A percentile compares a stretch with the other conserved stretches of the same genome.
These are phyloP conservation scores for Heliocybe sulcata DNA, from an alignment of 1,284 basidiomycete genomes.

Conservation along the genomic window DNA sequence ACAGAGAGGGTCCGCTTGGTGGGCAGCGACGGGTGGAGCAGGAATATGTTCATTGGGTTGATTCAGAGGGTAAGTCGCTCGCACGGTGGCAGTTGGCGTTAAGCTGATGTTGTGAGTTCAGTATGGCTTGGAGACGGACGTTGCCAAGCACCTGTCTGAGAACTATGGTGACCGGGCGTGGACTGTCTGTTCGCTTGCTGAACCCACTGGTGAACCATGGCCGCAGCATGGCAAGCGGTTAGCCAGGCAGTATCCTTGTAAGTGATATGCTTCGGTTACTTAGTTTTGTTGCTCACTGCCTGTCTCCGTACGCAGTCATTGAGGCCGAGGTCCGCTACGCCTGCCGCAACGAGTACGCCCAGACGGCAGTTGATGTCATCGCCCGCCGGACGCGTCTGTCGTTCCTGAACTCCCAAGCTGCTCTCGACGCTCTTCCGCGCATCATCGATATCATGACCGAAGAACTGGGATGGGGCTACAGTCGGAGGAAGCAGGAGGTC, in stretches of 20 bases:
- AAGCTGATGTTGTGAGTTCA: slow-evolving; percentile 19
- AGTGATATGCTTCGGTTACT: slow-evolving; percentile 14
- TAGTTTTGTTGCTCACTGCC: slow-evolving; percentile 2
- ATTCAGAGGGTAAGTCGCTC: slow-evolving; percentile 68
- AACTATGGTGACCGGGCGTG: slow-evolving; percentile 96
- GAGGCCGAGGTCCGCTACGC: slow-evolving; percentile 95
- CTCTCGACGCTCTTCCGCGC: slow-evolving; percentile 78
- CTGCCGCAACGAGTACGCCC: slow-evolving; percentile 85
- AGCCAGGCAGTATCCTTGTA: slow-evolving; percentile 74
- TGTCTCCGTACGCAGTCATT: slow-evolving; percentile 50
- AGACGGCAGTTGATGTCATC: slow-evolving; percentile 87
- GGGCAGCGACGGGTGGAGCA: slow-evolving; percentile 92
- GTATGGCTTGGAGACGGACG: slow-evolving; percentile 88
- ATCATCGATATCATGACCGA: slow-evolving; percentile 90
- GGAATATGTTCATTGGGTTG: slow-evolving; percentile 96
- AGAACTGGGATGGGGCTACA: slow-evolving; percentile 74
- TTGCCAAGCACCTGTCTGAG: slow-evolving; percentile 90
- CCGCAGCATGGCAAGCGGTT: slow-evolving; percentile 83
- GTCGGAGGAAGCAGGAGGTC: slow-evolving; percentile 55
- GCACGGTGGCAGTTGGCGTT: neutral
- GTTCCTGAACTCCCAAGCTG: slow-evolving; percentile 89
- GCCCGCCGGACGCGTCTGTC: slow-evolving; percentile 87
- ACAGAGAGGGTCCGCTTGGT: slow-evolving; percentile 82
- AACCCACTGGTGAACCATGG: slow-evolving; percentile 76
- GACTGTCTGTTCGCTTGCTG: slow-evolving; percentile 83